These are phyloP conservation scores for Tricholoma flavovirens DNA, from an alignment of 768 basidiomycete species.

Conservation along the genomic window DNA sequence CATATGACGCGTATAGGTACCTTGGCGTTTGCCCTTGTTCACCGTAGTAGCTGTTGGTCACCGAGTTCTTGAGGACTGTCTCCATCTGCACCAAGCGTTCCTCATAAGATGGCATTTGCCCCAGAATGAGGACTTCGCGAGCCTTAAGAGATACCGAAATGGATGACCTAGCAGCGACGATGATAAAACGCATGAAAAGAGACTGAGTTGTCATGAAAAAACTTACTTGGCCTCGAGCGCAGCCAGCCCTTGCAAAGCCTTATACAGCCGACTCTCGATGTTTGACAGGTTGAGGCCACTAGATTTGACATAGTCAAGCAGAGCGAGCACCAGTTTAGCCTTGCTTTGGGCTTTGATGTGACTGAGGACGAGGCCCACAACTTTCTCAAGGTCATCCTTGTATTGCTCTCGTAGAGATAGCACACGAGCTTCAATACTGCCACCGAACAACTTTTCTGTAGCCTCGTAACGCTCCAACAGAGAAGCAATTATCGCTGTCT, in stretches of 20 bases:
- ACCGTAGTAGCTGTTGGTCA: constrained; percentile 85
- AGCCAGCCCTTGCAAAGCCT: constrained; percentile 77
- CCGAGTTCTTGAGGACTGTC: constrained; percentile 81
- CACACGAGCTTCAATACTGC: constrained; percentile 89
- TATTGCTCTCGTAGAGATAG: constrained; percentile 85
- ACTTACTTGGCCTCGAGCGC: constrained; percentile 83
- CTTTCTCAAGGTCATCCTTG: constrained; percentile 89
- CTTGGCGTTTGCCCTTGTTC: constrained; percentile 63
- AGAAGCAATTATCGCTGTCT: constrained; percentile 68
- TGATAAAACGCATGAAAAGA: neutral
- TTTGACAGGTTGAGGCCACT: constrained; percentile 72
- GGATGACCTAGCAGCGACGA: constrained; percentile 58
- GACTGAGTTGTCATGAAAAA: neutral
- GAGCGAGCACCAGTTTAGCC: constrained; percentile 76
- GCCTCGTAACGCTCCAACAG: constrained; percentile 75
- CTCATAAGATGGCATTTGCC: constrained; percentile 95
- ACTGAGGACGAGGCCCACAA: constrained; percentile 80
- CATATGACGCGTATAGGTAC: constrained; percentile 27
- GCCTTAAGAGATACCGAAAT: constrained; percentile 89
- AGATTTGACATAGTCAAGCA: constrained; percentile 87
- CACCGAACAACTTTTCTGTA: constrained; percentile 90
- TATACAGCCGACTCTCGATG: constrained; percentile 65
- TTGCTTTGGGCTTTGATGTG: constrained; percentile 96
- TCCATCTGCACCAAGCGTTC: constrained; percentile 95
- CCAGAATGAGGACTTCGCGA: constrained; percentile 92